phyloP scores from a whole-genome alignment of 495 filamentous ascomycete species.

The Geopyxis carbonaria region DNA sequence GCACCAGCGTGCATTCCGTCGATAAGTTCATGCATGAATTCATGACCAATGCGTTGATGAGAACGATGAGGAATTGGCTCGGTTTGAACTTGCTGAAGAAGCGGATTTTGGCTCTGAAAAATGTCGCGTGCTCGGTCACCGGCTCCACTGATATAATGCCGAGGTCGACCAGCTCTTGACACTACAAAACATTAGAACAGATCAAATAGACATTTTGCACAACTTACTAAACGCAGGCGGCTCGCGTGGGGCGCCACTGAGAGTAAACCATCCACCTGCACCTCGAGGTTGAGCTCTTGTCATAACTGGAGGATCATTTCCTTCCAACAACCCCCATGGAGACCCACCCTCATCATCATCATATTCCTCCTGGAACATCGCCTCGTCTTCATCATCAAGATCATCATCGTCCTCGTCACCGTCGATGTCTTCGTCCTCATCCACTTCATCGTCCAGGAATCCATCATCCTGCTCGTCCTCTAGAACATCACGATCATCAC shows the following conservation, averaged over 20 bases:
- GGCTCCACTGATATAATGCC: conserved; percentile 18
- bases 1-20: conserved; percentile 31
- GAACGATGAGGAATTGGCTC: conserved; percentile 15
- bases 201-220: not conserved
- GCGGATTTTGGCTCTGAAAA: conserved; percentile 21
- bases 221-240: conserved; percentile 23
- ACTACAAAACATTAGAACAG: conserved; percentile 10
- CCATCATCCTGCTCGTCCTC: conserved; percentile 41
- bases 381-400: conserved; percentile 44
- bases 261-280: conserved; percentile 34
- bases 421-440: conserved; percentile 34
- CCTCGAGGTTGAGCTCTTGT: conserved; percentile 27
- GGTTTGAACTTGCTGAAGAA: conserved; percentile 23
- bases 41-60: conserved; percentile 19
- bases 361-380: conserved; percentile 37
- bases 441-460: conserved; percentile 47
- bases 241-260: conserved; percentile 23
- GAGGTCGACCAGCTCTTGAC: conserved; percentile 18
- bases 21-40: conserved; percentile 36
- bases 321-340: conserved; percentile 25
- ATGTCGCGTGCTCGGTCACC: conserved; percentile 12
- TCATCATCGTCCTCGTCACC: conserved; percentile 57
- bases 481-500: conserved; percentile 30
- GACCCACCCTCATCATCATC: conserved; percentile 53
- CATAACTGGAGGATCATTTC: conserved; percentile 27